Evolutionary conservation across 176 grass and related monocot genomes (phyloP), one percentile per base, ranked within the genome.

Genomic region (Eragrostis nindensis): DNA sequence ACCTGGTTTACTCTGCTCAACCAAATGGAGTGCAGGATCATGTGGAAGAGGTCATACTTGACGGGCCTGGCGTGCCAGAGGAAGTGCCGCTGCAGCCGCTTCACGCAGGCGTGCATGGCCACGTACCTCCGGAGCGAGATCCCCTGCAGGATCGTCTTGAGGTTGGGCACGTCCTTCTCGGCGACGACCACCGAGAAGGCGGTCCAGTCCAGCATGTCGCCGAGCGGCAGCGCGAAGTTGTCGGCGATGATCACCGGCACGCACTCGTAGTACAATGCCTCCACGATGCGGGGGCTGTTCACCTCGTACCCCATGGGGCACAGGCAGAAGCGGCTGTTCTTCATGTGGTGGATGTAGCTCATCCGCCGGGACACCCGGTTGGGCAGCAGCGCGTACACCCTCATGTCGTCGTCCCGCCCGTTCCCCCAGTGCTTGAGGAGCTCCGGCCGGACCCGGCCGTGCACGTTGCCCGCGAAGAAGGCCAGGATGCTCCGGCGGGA

Each of bases 1-100:
- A 88, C 68, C 43, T 92, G 85, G 65, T 93, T 93, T 3, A 97
- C 57, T 71, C 94, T 88, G 22, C 85, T 91, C 49, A 87, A 72
- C 94, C 94, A 97, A 87, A 97, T 93, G 16, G 94, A 97, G 75
- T 97, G 94, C 71, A 97, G 79, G 79, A 97, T 91, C 88, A 97
- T 97, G 86, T 97, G 86, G 83, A 93, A 97, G 32, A 97, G 50
- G 78, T 97, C 94, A 55, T 93, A 93, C 76, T 90, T 91, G n/a
- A 93, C 12, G 1, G 94, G 91, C 74, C 80, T 97, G 4, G 76
- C 83, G 55, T 97, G 94, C 94, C 94, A 97, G 42, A 97, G 25
- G 75, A 97, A 97, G 50, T 97, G 94, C 41, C 85, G 82, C 73
- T 97, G 94, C 69, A 97, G 78, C 83, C 74, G 86, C 65, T 89